Evolutionary conservation across 805 yeast species (phyloP), one percentile per base, ranked within the genome.

Genomic region (Candida ortonii): DNA sequence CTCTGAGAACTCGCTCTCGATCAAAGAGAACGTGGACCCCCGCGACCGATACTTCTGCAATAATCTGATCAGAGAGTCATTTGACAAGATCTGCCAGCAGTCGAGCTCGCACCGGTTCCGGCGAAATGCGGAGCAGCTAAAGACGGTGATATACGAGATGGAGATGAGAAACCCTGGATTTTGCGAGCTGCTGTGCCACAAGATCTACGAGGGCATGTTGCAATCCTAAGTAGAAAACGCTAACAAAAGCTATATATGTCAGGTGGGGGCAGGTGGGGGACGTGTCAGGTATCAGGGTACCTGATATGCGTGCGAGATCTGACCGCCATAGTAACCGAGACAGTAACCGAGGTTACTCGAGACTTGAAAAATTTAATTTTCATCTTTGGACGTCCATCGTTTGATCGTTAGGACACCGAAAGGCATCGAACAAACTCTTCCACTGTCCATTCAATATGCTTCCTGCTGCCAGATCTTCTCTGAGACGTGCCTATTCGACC

Each of bases 401-500:
- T n/a, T n/a, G n/a, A n/a, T n/a, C n/a, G n/a, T n/a, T n/a, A n/a
- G n/a, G n/a, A n/a, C n/a, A n/a, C n/a, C n/a, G n/a, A n/a, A n/a
- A n/a, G n/a, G n/a, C n/a, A n/a, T n/a, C n/a, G n/a, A n/a, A n/a
- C n/a, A n/a, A n/a, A n/a, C n/a, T n/a, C n/a, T n/a, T n/a, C n/a
- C n/a, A n/a, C n/a, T n/a, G 4, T 13, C 7, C 33, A n/a, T n/a
- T 22, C 24, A 37, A 28, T 12, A 51, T 50, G 53, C 36, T 50
- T 28, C 41, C 53, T 20, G 51, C 47, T 22, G 33, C 57, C 11
- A 50, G 53, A 43, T 25, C 43, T 6, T 22, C 55, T 7, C 19
- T 50, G 14, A 58, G 50, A 49, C 52, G 59, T 45, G 47, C 58
- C 14, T 58, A 58, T 35, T 44, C 63, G 16, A 48, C 62, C 24